Evolutionary conservation across 192 early-diverging fungal species (phyloP), one percentile per base, ranked within the genome.

Genomic region (Coemansia reversa): DNA sequence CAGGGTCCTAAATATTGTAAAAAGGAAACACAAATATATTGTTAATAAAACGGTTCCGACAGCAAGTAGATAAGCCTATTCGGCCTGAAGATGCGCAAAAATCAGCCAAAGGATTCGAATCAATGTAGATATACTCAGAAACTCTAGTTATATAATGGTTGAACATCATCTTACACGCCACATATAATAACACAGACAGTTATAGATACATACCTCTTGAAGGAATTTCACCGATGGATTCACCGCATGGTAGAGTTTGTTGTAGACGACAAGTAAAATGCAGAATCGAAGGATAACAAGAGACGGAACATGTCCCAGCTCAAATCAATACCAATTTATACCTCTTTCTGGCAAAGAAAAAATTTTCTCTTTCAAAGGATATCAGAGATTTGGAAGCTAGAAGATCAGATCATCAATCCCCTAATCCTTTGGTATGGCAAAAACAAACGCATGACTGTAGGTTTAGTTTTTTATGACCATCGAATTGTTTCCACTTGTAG

Each of bases 131-230:
- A 61, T 63, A 51, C 33, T 79, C 71, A 79, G 54, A 74, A 58
- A 79, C 76, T 79, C 76, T 79, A 79, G 76, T 79, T 74, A 74
- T 72, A 58, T 70, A 51, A 32, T 58, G 61, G 58, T 66, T 55
- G 60, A 74, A 55, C 76, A 79, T 79, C 76, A 79, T 60, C 47
- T 64, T 24, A 24, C 24, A 23, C 12, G 42, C 58, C 45, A 45
- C 14, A 45, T 45, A 45, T 16, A 16, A 16, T 9, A 16, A 9
- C 9, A 14, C 12, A 45, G 12, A 45, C 39, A 45, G 3, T 45
- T 16, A 45, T 4, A 45, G 14, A 45, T 45, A 45, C 39, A 45
- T 45, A 45, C 39, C 39, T 45, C 14, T 16, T 45, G 2, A 12
- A 16, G 12, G 9, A 14, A 45, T 9, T 45, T 45, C 12, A 45